phyloP scores from a whole-genome alignment of 2,329 filamentous ascomycete genomes.

The Phialophora tarda region DNA sequence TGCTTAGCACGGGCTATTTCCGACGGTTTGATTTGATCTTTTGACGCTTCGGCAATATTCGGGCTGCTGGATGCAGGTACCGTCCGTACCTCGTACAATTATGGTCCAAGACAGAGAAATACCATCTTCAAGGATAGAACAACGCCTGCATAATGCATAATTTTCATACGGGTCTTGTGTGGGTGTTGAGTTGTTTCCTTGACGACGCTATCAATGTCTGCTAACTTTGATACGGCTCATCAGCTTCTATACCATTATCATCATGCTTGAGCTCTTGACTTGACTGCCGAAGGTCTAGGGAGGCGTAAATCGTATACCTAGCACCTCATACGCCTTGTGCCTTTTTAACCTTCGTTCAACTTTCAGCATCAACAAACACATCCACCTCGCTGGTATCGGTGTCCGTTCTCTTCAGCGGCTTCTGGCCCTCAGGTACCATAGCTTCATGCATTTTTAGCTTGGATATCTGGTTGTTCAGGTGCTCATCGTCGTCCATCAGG shows the following conservation, averaged over 20 bases:
- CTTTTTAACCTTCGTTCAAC: constrained; percentile 16
- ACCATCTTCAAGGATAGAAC: not conserved
- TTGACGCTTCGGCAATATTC: constrained; percentile 17
- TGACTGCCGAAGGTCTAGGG: not conserved
- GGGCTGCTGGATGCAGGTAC: constrained; percentile 19
- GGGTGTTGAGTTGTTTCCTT: not conserved
- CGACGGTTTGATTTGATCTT: constrained; percentile 14
- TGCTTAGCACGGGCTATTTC: constrained; percentile 7
- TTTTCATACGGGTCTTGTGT: not conserved
- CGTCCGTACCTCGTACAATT: not conserved
- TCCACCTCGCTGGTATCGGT: constrained; percentile 49
- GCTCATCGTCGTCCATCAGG: constrained; percentile 38
- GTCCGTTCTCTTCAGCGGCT: constrained; percentile 46
- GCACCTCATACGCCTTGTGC: constrained; percentile 13
- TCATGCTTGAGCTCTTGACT: not conserved
- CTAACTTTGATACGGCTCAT: constrained; percentile 5
- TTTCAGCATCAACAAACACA: constrained; percentile 52
- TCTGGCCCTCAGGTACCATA: constrained; percentile 35
- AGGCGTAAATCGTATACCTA: not conserved
- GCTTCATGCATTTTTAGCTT: constrained; percentile 39
- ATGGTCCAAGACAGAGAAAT: not conserved
- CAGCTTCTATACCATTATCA: not conserved
- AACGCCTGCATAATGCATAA: not conserved
- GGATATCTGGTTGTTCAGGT: constrained; percentile 35
- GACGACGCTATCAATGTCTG: not conserved